Evolutionary conservation across 805 yeast species (phyloP).

Genomic region (Yarrowia sp.): DNA sequence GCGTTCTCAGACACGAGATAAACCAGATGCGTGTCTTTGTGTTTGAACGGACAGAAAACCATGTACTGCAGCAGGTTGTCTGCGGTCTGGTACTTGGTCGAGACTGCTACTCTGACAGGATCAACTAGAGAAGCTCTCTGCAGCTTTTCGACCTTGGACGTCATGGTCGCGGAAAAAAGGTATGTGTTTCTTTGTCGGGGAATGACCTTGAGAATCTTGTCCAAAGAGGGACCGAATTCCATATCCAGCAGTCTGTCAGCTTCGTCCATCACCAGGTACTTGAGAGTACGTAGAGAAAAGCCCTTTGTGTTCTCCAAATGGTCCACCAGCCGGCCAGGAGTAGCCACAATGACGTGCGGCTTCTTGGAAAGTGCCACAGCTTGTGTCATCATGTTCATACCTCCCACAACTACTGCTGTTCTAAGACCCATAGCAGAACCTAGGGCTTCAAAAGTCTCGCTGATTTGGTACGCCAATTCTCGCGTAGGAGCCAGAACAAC

Average conservation of each 20-base stretch:
- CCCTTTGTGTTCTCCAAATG: slow-evolving; percentile 92
- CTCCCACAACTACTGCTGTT: slow-evolving; percentile 87
- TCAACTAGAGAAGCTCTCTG: slow-evolving; percentile 87
- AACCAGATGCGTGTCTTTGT: slow-evolving; percentile 82
- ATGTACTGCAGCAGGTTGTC: slow-evolving; percentile 86
- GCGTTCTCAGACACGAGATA: slow-evolving; percentile 73
- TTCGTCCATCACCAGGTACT: slow-evolving; percentile 90
- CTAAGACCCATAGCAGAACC: slow-evolving; percentile 92
- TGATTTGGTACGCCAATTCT: slow-evolving; percentile 58
- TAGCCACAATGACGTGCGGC: slow-evolving; percentile 61
- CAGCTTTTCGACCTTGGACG: slow-evolving; percentile 88
- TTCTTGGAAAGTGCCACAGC: slow-evolving; percentile 89
- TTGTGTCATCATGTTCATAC: slow-evolving; percentile 98
- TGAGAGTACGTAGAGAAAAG: slow-evolving; percentile 70
- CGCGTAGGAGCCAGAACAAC: slow-evolving; percentile 77
- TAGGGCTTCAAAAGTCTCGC: slow-evolving; percentile 91
- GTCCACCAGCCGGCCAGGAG: slow-evolving; percentile 69
- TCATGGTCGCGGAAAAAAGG: slow-evolving; percentile 94
- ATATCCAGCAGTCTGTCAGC: slow-evolving; percentile 93
- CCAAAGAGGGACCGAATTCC: slow-evolving; percentile 95
- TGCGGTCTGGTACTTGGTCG: slow-evolving; percentile 85
- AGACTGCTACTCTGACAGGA: slow-evolving; percentile 89
- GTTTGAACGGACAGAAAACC: slow-evolving; percentile 88
- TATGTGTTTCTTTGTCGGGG: slow-evolving; percentile 79
- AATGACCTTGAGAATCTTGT: slow-evolving; percentile 74